phyloP scores from a whole-genome alignment of 192 early-diverging fungal species.

The Lobosporangium transversale region DNA sequence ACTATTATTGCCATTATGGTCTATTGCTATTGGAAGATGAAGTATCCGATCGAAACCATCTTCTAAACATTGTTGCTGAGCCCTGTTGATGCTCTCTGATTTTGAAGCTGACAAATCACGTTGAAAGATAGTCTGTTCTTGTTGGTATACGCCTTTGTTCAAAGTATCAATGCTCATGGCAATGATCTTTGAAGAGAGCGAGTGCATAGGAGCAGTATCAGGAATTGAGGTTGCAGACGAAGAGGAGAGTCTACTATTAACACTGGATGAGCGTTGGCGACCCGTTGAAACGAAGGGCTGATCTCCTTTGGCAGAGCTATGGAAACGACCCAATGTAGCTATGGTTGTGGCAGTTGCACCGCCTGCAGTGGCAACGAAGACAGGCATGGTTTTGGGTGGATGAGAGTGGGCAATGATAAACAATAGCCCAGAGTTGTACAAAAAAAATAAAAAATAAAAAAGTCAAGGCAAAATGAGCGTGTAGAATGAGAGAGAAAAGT shows the following conservation, averaged over 20 bases:
- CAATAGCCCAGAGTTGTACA: too few relatives aligned
- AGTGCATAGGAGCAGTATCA: not conserved
- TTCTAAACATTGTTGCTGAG: constrained; percentile 11
- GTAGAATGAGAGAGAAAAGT: not conserved
- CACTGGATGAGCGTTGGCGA: constrained; percentile 41
- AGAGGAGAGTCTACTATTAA: constrained; percentile 3
- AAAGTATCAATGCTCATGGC: constrained; percentile 4
- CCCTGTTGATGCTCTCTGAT: constrained; percentile 2
- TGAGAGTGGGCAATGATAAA: not conserved
- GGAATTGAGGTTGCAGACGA: not conserved
- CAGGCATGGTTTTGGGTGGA: constrained; percentile 12
- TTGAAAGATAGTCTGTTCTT: constrained; percentile 7
- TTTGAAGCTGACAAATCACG: constrained; percentile 13
- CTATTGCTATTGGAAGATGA: not conserved
- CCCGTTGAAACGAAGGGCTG: not conserved
- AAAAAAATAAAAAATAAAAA: not conserved
- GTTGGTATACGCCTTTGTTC: constrained; percentile 21
- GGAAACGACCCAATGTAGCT: constrained; percentile 32
- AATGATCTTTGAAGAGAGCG: not conserved
- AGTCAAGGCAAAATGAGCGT: not conserved
- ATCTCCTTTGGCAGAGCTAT: constrained; percentile 5
- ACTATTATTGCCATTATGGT: constrained; percentile 1
- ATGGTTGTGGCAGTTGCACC: constrained; percentile 12
- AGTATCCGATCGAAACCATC: constrained; percentile 33
- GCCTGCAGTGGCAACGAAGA: constrained; percentile 11